Evolutionary conservation across 805 yeast species (phyloP).

Genomic region (Starmerella stellata): DNA sequence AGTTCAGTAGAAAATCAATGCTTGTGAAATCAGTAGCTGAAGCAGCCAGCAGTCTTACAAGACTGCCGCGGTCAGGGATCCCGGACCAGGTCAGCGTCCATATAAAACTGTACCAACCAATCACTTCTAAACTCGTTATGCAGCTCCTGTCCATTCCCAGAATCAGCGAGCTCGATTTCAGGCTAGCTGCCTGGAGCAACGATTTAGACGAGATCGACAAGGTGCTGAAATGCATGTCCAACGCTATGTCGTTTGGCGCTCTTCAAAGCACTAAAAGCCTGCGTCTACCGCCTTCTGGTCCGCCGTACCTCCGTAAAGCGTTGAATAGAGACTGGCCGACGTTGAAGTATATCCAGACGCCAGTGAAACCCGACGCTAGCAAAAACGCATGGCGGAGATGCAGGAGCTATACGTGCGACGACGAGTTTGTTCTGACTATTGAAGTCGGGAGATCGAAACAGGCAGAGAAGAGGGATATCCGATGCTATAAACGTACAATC

Average conservation of each 20-base stretch:
- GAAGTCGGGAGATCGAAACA: too few relatives aligned
- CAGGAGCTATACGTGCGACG: not conserved
- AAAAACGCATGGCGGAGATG: not conserved
- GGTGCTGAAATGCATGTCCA: conserved; percentile 1
- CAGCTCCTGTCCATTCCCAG: not conserved
- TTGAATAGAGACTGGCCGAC: conserved; percentile 8
- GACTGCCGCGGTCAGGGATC: not conserved
- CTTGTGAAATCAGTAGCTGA: too few relatives aligned
- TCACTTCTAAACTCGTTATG: not conserved
- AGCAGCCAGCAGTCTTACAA: too few relatives aligned
- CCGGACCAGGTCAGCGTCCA: not conserved
- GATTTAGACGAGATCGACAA: conserved; percentile 5
- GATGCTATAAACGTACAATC: too few relatives aligned
- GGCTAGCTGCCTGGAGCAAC: conserved; percentile 6
- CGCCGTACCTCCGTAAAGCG: conserved; percentile 1
- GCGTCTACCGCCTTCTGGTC: conserved; percentile 10
- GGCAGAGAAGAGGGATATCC: too few relatives aligned
- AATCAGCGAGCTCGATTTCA: conserved; percentile 6
- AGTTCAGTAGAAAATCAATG: too few relatives aligned
- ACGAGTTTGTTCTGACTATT: not conserved
- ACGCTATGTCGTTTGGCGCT: conserved; percentile 5
- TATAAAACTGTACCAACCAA: not conserved
- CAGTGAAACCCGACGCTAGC: conserved; percentile 5
- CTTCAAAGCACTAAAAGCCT: conserved; percentile 3
- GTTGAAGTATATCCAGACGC: conserved; percentile 5